phyloP scores from a whole-genome alignment of 495 filamentous ascomycete species.

The Staphylotrichum longicolle region DNA sequence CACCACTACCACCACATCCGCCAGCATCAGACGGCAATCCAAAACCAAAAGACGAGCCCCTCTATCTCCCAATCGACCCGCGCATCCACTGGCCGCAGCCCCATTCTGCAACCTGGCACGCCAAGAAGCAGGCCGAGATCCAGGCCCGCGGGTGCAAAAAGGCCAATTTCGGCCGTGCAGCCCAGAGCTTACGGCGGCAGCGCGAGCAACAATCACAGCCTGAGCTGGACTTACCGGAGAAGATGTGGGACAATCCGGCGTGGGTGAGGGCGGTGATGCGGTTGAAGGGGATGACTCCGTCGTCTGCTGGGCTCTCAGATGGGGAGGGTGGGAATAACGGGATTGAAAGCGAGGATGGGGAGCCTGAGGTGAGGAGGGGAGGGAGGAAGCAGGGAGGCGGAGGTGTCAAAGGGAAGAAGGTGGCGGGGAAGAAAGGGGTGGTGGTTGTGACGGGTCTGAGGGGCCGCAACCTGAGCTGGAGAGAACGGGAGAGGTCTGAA shows the following conservation, averaged over 20 bases:
- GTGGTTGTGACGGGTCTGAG: too few relatives aligned
- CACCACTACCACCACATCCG: background rate
- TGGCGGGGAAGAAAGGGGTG: too few relatives aligned
- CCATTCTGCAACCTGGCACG: constrained; percentile 40
- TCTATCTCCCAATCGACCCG: constrained; percentile 42
- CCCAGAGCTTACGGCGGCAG: constrained; percentile 35
- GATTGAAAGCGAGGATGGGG: too few relatives aligned
- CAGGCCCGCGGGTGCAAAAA: constrained; percentile 41
- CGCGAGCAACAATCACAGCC: constrained; percentile 18
- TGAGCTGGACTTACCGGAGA: constrained; percentile 30
- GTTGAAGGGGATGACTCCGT: constrained; percentile 15
- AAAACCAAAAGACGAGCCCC: constrained; percentile 7
- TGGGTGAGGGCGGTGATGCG: constrained; percentile 29
- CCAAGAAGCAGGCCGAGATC: constrained; percentile 45
- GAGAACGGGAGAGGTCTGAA: too few relatives aligned
- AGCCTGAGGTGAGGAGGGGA: too few relatives aligned
- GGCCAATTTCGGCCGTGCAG: constrained; percentile 41
- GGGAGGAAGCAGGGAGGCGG: too few relatives aligned
- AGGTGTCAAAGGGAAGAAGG: too few relatives aligned
- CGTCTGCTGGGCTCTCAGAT: background rate
- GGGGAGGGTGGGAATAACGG: background rate
- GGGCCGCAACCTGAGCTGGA: too few relatives aligned
- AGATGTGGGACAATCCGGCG: constrained; percentile 29
- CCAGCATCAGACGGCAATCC: background rate
- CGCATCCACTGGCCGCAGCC: constrained; percentile 41